These are phyloP conservation scores for Clitopilus passeckerianus DNA, from an alignment of 768 basidiomycete genomes.

Conservation along the genomic window DNA sequence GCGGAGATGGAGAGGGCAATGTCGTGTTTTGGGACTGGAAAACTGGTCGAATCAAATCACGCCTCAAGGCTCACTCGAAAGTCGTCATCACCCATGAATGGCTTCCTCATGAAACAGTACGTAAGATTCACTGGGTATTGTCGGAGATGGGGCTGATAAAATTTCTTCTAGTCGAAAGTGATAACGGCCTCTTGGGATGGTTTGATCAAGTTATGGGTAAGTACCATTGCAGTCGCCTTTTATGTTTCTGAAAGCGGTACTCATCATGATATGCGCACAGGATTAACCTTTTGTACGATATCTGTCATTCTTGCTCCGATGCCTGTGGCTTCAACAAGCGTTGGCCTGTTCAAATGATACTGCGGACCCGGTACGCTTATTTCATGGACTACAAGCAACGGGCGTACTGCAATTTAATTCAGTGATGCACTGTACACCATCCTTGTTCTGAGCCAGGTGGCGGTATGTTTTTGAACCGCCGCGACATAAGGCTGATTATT, in stretches of 20 bases:
- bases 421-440: background rate
- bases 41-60: constrained; percentile 91
- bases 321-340: background rate
- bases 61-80: constrained; percentile 85
- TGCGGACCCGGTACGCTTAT: too few relatives aligned
- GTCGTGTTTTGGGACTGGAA: constrained; percentile 99
- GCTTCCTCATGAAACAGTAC: constrained; percentile 94
- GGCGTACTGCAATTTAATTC: too few relatives aligned
- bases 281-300: constrained; percentile 20
- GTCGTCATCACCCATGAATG: constrained; percentile 98
- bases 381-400: too few relatives aligned
- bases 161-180: constrained; percentile 75
- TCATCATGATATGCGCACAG: constrained; percentile 17
- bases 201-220: constrained; percentile 94
- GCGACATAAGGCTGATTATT: background rate
- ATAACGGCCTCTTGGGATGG: constrained; percentile 98
- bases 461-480: background rate
- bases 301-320: background rate
- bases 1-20: constrained; percentile 92
- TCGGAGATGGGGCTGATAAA: background rate
- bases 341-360: too few relatives aligned
- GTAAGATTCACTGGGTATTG: constrained; percentile 37
- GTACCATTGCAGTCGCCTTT: constrained; percentile 19
- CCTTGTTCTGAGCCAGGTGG: background rate
- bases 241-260: constrained; percentile 4